These are phyloP conservation scores for Harringtonia lauricola DNA, from an alignment of 2,329 filamentous ascomycete species.

Conservation along the genomic window DNA sequence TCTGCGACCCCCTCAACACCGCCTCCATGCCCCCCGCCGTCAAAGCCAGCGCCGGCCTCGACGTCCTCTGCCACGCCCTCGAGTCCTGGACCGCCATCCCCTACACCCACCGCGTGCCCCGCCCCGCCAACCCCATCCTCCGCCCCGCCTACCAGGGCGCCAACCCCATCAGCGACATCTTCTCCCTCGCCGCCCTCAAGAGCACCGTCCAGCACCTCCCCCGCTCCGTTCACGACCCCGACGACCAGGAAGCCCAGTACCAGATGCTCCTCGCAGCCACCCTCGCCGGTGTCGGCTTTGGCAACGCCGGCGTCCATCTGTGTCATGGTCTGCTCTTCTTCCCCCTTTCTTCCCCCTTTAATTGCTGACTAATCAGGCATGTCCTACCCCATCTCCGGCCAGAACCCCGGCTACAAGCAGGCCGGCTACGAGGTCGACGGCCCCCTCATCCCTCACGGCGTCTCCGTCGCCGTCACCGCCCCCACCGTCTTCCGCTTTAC, in stretches of 20 bases:
- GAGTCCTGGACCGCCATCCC: constrained; percentile 98
- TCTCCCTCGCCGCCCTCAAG: constrained; percentile 75
- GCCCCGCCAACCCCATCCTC: constrained; percentile 80
- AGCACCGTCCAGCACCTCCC: constrained; percentile 88
- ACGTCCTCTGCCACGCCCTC: constrained; percentile 89
- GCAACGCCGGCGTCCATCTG: constrained; percentile 89
- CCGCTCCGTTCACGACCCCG: constrained; percentile 73
- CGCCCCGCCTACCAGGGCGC: constrained; percentile 93
- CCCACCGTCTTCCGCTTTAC: constrained; percentile 42
- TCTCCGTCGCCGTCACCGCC: constrained; percentile 54
- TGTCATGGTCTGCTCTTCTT: constrained; percentile 40
- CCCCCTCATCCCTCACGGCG: constrained; percentile 88
- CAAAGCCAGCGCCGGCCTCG: constrained; percentile 81
- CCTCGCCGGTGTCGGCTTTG: constrained; percentile 88
- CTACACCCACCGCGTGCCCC: constrained; percentile 72
- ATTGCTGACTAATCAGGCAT: constrained; percentile 48
- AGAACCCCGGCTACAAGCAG: constrained; percentile 87
- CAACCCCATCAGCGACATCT: constrained; percentile 96
- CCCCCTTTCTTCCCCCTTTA: not conserved
- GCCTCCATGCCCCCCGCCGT: constrained; percentile 92
- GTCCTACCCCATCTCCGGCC: constrained; percentile 94
- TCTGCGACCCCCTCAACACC: constrained; percentile 80
- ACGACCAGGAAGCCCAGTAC: constrained; percentile 84
- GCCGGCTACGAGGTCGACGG: constrained; percentile 67
- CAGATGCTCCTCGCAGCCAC: constrained; percentile 95